phyloP scores from a whole-genome alignment of 768 basidiomycete species.

The Calocera viscosa region DNA sequence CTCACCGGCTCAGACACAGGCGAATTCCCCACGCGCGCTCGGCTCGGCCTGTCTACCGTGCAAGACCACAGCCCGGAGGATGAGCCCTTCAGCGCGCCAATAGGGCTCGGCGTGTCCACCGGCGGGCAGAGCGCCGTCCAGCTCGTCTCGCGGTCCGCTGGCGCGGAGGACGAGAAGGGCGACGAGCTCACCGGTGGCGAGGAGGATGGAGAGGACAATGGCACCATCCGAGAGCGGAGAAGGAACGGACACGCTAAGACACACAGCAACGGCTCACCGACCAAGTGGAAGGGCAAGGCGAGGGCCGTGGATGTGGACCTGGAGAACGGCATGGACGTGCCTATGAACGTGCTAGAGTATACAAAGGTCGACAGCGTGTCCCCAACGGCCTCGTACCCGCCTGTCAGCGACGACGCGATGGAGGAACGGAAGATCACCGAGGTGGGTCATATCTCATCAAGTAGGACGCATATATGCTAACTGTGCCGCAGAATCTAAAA shows the following conservation, averaged over 20 bases:
- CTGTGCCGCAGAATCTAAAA: slow-evolving; percentile 45
- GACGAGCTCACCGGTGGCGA: neutral
- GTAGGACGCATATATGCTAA: slow-evolving; percentile 7
- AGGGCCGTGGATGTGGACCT: neutral
- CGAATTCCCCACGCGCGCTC: neutral
- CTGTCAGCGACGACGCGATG: slow-evolving; percentile 48
- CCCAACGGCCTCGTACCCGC: slow-evolving; percentile 40
- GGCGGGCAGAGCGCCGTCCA: neutral
- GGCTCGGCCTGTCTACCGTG: neutral
- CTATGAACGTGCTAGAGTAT: neutral
- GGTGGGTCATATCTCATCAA: slow-evolving; percentile 34
- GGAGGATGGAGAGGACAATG: neutral
- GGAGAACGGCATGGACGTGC: neutral
- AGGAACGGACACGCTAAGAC: neutral
- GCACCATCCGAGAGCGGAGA: neutral
- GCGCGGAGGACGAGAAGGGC: neutral
- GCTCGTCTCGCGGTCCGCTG: neutral
- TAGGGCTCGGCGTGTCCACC: neutral
- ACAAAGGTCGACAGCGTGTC: neutral
- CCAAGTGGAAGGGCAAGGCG: slow-evolving; percentile 3
- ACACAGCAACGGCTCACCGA: neutral
- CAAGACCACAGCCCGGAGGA: neutral
- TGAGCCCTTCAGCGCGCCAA: neutral
- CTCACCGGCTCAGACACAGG: neutral
- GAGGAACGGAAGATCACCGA: slow-evolving; percentile 62